phyloP scores from a whole-genome alignment of 192 early-diverging fungal species.

The Bifiguratus adelaidae region DNA sequence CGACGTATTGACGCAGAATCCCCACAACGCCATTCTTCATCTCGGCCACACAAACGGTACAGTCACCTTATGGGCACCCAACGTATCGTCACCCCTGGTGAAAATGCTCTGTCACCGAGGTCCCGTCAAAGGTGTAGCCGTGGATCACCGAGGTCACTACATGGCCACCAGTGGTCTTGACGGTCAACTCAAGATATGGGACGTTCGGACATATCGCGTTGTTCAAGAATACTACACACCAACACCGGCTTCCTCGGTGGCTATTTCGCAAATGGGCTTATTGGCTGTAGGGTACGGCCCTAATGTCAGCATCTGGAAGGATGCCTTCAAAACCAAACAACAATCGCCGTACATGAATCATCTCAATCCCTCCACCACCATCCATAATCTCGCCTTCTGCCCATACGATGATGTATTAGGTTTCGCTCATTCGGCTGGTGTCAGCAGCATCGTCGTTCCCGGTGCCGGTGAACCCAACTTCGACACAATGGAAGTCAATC shows the following conservation, averaged over 20 bases:
- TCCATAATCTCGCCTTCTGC: conserved; percentile 60
- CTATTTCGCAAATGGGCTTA: conserved; percentile 78
- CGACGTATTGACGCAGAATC: conserved; percentile 82
- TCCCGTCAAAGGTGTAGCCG: conserved; percentile 74
- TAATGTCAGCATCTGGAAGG: conserved; percentile 83
- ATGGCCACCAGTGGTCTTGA: conserved; percentile 92
- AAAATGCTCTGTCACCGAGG: conserved; percentile 92
- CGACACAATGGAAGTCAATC: conserved; percentile 87
- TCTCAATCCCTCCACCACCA: conserved; percentile 34
- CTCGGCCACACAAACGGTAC: conserved; percentile 86
- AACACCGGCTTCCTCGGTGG: conserved; percentile 65
- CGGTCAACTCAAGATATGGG: conserved; percentile 87
- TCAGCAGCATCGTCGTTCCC: conserved; percentile 76
- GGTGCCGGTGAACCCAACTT: conserved; percentile 97
- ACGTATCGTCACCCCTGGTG: conserved; percentile 71
- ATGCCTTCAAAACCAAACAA: conserved; percentile 64
- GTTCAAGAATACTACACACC: conserved; percentile 75
- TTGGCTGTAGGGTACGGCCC: conserved; percentile 76
- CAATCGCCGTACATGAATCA: conserved; percentile 84
- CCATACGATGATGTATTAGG: conserved; percentile 97
- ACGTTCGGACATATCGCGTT: conserved; percentile 72
- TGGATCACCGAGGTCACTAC: conserved; percentile 66
- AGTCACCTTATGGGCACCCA: conserved; percentile 89
- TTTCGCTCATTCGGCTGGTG: conserved; percentile 66
- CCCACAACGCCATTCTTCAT: conserved; percentile 82